Evolutionary conservation across 495 filamentous ascomycete genomes (phyloP).

Genomic region (Trichoderma erinaceum): DNA sequence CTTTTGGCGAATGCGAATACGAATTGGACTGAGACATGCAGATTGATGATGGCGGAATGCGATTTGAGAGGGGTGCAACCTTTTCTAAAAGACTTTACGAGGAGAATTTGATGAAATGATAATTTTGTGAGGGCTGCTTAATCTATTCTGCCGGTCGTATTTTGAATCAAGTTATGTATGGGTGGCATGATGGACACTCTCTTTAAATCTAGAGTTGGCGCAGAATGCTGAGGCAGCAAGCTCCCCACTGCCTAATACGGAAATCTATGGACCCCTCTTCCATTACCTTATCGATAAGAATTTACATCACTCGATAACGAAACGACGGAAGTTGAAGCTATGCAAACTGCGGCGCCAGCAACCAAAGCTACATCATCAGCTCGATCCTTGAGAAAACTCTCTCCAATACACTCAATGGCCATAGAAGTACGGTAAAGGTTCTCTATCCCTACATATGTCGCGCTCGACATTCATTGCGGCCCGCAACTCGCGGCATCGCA

Average conservation of each 20-base stretch:
- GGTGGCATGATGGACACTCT: no score
- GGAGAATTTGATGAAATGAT: no score
- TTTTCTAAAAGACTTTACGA: no score
- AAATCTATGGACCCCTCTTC: slow-evolving; percentile 6
- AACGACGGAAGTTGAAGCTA: neutral
- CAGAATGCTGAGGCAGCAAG: slow-evolving; percentile 1
- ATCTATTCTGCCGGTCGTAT: no score
- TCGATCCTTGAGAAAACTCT: neutral
- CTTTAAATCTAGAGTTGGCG: neutral
- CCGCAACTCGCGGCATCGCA: slow-evolving; percentile 47
- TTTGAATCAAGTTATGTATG: no score
- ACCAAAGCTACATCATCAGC: neutral
- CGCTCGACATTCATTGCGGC: slow-evolving; percentile 35
- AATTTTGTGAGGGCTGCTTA: no score
- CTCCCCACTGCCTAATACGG: slow-evolving; percentile 12
- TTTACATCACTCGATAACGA: neutral
- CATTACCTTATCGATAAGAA: neutral
- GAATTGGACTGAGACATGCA: neutral
- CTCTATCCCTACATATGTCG: neutral
- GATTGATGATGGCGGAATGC: neutral
- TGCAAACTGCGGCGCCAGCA: neutral
- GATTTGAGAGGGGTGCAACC: no score
- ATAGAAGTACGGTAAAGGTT: neutral
- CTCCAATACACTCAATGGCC: neutral
- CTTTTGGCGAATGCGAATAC: slow-evolving; percentile 2